Evolutionary conservation across 257 asterid species (phyloP).

Genomic region (Striga asiatica): DNA sequence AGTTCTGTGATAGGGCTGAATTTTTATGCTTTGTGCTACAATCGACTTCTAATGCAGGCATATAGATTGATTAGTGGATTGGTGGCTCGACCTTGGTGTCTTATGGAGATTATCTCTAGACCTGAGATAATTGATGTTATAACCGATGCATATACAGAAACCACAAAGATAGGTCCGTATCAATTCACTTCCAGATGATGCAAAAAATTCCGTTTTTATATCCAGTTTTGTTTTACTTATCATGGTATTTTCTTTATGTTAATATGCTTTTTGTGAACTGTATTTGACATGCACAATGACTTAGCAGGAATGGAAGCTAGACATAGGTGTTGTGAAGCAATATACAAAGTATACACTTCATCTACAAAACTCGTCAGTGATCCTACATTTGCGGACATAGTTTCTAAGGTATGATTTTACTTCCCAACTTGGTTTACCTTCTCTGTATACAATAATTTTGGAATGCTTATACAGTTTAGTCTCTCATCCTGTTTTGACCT

Average conservation of each 20-base stretch:
- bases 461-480: too few relatives aligned
- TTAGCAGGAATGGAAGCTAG: constrained; percentile 92
- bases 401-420: constrained; percentile 48
- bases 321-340: constrained; percentile 74
- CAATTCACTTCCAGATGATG: constrained; percentile 3
- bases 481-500: too few relatives aligned
- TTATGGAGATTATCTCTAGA: constrained; percentile 63
- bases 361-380: constrained; percentile 47
- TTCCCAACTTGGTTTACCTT: too few relatives aligned
- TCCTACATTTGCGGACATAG: constrained; percentile 35
- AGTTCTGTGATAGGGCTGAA: background rate
- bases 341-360: constrained; percentile 40
- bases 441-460: too few relatives aligned
- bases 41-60: constrained; percentile 38
- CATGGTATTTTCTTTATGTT: background rate
- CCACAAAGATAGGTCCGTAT: constrained; percentile 59
- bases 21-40: background rate
- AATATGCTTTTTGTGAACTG: background rate
- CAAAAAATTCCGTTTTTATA: background rate
- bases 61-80: constrained; percentile 65
- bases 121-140: constrained; percentile 55
- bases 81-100: constrained; percentile 85
- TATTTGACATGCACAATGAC: background rate
- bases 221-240: background rate
- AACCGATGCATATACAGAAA: constrained; percentile 51